A percentile compares a stretch with the other conserved stretches of the same genome.
Conservation (phyloP, 192 early-diverging fungal species). For the Backusella tarrabulga region DNA sequence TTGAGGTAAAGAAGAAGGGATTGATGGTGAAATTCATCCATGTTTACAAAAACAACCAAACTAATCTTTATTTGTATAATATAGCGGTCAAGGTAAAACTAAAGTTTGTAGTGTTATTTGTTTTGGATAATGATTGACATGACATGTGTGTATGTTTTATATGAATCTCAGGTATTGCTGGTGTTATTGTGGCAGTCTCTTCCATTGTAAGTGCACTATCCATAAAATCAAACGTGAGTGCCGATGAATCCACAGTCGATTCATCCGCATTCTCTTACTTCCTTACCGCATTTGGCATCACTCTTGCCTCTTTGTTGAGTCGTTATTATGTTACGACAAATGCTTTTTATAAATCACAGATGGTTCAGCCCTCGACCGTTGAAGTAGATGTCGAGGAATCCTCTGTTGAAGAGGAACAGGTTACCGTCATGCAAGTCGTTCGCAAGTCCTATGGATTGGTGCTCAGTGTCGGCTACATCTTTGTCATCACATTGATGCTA, state of each 20-base stretch:
- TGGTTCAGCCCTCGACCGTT: not conserved
- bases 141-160: not conserved
- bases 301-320: constrained; percentile 38
- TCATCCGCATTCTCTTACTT: constrained; percentile 53
- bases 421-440: constrained; percentile 17
- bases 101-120: not conserved
- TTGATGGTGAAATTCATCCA: not conserved
- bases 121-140: not conserved
- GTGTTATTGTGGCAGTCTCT: constrained; percentile 58
- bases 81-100: constrained; percentile 50
- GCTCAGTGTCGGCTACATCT: constrained; percentile 56
- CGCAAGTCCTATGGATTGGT: constrained; percentile 31
- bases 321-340: constrained; percentile 38
- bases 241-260: not conserved
- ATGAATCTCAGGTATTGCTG: constrained; percentile 50
- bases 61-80: not conserved
- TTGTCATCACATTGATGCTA: constrained; percentile 65
- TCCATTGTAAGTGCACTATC: constrained; percentile 43
- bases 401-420: not conserved
- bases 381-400: not conserved
- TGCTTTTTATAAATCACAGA: constrained; percentile 42
- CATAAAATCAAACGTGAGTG: not conserved
- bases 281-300: constrained; percentile 41
- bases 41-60: not conserved
- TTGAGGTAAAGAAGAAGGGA: constrained; percentile 49